Conservation (phyloP, 176 grass and related monocot species). For the Carex kokanica region DNA sequence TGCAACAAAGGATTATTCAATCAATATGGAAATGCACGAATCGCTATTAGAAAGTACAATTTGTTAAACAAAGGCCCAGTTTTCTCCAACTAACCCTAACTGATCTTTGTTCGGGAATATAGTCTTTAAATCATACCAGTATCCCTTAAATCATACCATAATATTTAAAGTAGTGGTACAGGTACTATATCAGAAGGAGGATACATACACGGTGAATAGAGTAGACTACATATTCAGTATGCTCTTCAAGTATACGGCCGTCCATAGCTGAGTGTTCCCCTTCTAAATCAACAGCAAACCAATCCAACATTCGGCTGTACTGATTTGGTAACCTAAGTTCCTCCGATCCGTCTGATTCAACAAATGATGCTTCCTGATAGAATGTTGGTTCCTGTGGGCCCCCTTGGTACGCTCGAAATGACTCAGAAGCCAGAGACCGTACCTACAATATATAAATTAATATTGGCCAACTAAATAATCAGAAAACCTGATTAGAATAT, state of each 20-base stretch:
- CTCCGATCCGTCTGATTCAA: constrained; percentile 35
- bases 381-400: constrained; percentile 74
- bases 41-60: too few species aligned
- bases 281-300: constrained; percentile 98
- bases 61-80: background rate
- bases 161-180: background rate
- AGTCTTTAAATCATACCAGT: background rate
- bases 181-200: background rate
- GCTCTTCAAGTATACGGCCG: constrained; percentile 89
- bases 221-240: constrained; percentile 90
- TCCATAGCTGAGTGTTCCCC: constrained; percentile 98
- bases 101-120: background rate
- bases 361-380: constrained; percentile 61
- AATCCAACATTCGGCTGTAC: constrained; percentile 64
- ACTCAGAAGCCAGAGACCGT: constrained; percentile 85
- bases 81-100: background rate
- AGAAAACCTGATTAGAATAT: background rate
- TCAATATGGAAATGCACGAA: background rate
- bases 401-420: constrained; percentile 80
- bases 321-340: constrained; percentile 49
- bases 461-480: background rate
- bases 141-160: background rate
- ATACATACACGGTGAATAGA: constrained; percentile 80
- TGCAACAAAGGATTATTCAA: background rate
- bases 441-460: constrained; percentile 52